Evolutionary conservation across 2,329 filamentous ascomycete genomes (phyloP).

Genomic region (Aspergillus calidoustus): DNA sequence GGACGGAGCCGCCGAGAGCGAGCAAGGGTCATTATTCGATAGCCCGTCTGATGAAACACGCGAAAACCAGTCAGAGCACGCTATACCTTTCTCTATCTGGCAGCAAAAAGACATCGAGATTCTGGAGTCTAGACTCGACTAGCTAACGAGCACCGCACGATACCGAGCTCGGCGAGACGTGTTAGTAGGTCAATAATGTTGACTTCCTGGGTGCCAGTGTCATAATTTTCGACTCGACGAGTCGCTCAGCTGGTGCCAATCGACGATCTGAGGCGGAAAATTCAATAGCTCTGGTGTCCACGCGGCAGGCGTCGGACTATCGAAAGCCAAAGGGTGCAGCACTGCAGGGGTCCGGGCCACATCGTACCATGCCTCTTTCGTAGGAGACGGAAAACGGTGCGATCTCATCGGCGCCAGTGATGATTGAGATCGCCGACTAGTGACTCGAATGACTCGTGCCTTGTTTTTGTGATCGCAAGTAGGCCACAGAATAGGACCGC

Average conservation of each 20-base stretch:
- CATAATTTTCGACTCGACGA: neutral
- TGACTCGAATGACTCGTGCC: neutral
- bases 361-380: neutral
- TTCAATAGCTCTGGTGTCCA: neutral
- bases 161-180: neutral
- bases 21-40: neutral
- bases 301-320: conserved; percentile 1
- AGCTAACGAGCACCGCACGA: neutral
- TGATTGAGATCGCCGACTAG: conserved; percentile 10
- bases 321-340: neutral
- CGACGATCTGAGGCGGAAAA: neutral
- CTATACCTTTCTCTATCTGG: neutral
- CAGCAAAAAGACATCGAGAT: neutral
- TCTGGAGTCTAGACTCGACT: neutral
- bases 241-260: neutral
- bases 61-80: neutral
- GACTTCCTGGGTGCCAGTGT: neutral
- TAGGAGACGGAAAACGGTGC: conserved; percentile 1
- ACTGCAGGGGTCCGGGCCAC: neutral
- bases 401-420: neutral
- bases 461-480: neutral
- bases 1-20: neutral
- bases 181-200: neutral
- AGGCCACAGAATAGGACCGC: neutral
- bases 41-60: neutral